Conservation (phyloP, 2,329 filamentous ascomycete genomes). For the Fusarium scirpi region DNA sequence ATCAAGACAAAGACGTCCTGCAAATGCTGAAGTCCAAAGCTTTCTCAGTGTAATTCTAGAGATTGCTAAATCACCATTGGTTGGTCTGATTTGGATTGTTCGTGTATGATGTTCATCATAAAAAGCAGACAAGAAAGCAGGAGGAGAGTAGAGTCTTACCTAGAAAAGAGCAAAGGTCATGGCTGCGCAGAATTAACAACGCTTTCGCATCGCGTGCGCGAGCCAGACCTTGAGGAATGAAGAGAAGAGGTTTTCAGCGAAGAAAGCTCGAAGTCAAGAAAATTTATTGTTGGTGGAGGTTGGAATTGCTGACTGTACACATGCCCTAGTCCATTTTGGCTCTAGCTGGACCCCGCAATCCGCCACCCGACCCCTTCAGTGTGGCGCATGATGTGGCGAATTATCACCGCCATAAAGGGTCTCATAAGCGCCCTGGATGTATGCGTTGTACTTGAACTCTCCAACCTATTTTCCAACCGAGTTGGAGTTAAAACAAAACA, state of each 20-base stretch:
- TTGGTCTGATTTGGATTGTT: constrained; percentile 75
- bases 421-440: constrained; percentile 26
- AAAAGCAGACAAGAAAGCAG: constrained; percentile 31
- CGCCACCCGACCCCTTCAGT: constrained; percentile 34
- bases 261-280: constrained; percentile 34
- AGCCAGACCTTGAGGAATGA: constrained; percentile 41
- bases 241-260: constrained; percentile 32
- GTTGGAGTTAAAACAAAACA: constrained; percentile 39
- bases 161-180: constrained; percentile 29
- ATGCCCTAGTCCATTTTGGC: constrained; percentile 41
- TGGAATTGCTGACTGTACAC: constrained; percentile 41
- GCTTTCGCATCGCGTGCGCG: constrained; percentile 43
- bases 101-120: constrained; percentile 55
- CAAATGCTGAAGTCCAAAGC: constrained; percentile 40
- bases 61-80: constrained; percentile 64
- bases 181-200: constrained; percentile 18
- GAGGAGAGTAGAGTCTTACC: constrained; percentile 38
- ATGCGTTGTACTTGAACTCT: constrained; percentile 27
- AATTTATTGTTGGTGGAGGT: constrained; percentile 46
- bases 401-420: constrained; percentile 44
- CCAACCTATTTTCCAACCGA: constrained; percentile 39
- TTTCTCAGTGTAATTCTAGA: constrained; percentile 70
- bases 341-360: constrained; percentile 43
- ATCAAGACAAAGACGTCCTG: constrained; percentile 4
- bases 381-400: constrained; percentile 54